Base-by-base conservation (phyloP, 2,329 filamentous ascomycete species). In the Raffaelea deltoideospora region DNA sequence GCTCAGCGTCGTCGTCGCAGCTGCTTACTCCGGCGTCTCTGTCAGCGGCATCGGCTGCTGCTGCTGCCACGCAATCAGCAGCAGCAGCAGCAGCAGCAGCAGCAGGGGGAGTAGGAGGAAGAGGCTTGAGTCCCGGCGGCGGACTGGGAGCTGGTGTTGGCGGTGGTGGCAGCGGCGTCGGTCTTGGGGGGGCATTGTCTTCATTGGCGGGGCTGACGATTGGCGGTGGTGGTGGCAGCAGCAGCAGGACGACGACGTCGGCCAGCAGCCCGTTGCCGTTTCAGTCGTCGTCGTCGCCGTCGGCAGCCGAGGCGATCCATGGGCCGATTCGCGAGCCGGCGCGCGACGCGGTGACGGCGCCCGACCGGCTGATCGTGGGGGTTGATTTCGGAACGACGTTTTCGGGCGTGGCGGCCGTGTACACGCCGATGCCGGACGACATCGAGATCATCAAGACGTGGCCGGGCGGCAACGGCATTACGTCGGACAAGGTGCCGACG, bases 381-480 rank as follows among this genome's bases (percentile, higher is more conserved):
- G 73, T 87, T 8, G 82, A 87, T 53, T 87, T 87, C 59, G 82
- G 82, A 13, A 87, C 82, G n/a, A 87, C 81, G 2, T 87, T 83
- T 51, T 83, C 76, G 31, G 80, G 79, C 37, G 78, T 83, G 40
- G 79, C 79, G 7, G 75, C 76, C 22, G 76, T 82, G 4, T 83
- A 84, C 48, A 80, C 76, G 13, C 78, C 74, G 4, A 82, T 75
- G 2, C 80, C 81, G 11, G 80, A 87, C 53, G 81, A 86, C 53
- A 65, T 87, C 40, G 79, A 86, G 52, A 83, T 86, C 48, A 85
- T 87, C 61, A 86, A 85, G 60, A 79, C 72, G 13, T 88, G 82
- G 82, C 81, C 82, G 0, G 82, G 82, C 20, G 79, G 79, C 21
- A 86, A 87, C 50, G 80, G 80, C 48, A 84, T 87, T 57, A 86